These are phyloP conservation scores for Podospora australis DNA, from an alignment of 495 filamentous ascomycete species.

Conservation along the genomic window DNA sequence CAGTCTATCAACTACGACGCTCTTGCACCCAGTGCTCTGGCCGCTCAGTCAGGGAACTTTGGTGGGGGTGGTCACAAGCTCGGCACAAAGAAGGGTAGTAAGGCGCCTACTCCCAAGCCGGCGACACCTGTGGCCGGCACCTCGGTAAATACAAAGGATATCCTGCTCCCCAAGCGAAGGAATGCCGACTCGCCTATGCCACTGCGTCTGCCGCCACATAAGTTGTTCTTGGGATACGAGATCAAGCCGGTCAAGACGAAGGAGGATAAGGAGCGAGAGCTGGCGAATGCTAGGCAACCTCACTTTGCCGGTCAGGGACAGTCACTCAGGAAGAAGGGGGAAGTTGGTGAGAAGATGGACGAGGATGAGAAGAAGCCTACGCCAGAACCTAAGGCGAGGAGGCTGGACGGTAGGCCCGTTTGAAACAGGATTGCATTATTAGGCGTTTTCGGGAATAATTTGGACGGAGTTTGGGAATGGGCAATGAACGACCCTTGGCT, in stretches of 20 bases:
- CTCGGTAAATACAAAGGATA: constrained; percentile 50
- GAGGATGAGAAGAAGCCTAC: constrained; percentile 32
- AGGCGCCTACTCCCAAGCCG: constrained; percentile 70
- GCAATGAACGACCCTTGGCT: not conserved
- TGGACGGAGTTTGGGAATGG: too few relatives aligned
- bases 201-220: constrained; percentile 75
- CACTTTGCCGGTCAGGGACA: constrained; percentile 85
- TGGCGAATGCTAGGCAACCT: constrained; percentile 57
- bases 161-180: constrained; percentile 35
- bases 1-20: constrained; percentile 93
- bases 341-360: constrained; percentile 48
- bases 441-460: constrained; percentile 8
- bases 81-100: constrained; percentile 73
- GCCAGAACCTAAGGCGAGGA: constrained; percentile 21
- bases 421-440: not conserved
- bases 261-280: constrained; percentile 60
- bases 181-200: constrained; percentile 82
- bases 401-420: constrained; percentile 21
- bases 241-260: constrained; percentile 79
- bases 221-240: constrained; percentile 94
- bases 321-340: constrained; percentile 70
- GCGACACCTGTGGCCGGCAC: constrained; percentile 70
- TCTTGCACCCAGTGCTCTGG: constrained; percentile 73
- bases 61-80: constrained; percentile 68
- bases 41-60: constrained; percentile 69